Base-by-base conservation (phyloP, 805 yeast species). In the Cyberlindnera amylophila region DNA sequence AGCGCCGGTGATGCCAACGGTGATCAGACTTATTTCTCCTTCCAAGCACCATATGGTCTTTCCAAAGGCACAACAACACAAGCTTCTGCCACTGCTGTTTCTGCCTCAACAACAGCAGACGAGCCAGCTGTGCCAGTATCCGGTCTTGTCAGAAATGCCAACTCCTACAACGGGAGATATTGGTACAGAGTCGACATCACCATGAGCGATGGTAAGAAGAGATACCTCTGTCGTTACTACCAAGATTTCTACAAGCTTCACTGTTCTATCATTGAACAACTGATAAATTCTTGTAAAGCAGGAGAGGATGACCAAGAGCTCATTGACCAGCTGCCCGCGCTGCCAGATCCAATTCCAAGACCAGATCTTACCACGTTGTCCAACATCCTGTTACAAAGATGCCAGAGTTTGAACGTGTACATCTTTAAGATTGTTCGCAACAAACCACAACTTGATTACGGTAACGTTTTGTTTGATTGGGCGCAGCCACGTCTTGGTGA, bases 161-260 rank as follows among this genome's bases (percentile, higher is more conserved):
- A 67, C 16, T 58, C 63, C 17, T 61, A 55, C 46, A 63, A 70
- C 32, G 71, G 72, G n/a, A 52, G 76, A 39, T 72, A 65, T 50
- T 75, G 79, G 79, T 75, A 75, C 50, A 63, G 75, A 40, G 64
- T 73, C 23, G 79, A 74, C 46, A 53, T 72, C 18, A 46, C 53
- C 6, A 59, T 63, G 49, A 57, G 61, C 30, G 61, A 65, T 38
- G 65, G 65, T 17, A 61, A 58, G 32, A 66, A 63, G 33, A 61
- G 68, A 42, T 65, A 66, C 38, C 54, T 75, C 16, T 69, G 76
- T 46, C 62, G 79, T 14, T 74, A 69, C 54, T 75, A 74, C 50
- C 75, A 71, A 52, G 80, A 75, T 49, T 73, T 75, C 41, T 71
- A 72, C 53, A 68, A 69, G 39, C 54, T 75, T 17, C 78, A 74